Conservation (phyloP, 129 eudicot species). For the Dittrichia graveolens region DNA sequence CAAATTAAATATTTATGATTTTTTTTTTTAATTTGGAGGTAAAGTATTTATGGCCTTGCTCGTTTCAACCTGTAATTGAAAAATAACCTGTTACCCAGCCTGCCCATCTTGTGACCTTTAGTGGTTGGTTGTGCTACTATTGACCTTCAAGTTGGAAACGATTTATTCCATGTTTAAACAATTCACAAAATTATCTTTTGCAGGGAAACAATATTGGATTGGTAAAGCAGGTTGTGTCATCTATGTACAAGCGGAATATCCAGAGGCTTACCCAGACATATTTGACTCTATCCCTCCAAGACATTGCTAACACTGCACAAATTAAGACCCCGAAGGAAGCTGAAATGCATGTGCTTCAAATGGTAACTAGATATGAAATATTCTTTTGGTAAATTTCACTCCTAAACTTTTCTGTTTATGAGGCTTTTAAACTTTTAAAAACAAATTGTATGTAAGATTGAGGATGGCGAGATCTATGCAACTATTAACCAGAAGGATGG, state of each 20-base stretch:
- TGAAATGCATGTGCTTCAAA: constrained; percentile 98
- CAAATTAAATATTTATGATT: neutral
- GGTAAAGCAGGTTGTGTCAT: constrained; percentile 88
- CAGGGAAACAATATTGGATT: constrained; percentile 93
- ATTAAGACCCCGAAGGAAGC: constrained; percentile 81
- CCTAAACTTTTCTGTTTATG: neutral
- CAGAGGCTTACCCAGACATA: constrained; percentile 96
- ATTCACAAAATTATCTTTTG: neutral
- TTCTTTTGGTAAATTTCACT: constrained; percentile 4
- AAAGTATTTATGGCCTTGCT: neutral
- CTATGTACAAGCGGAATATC: constrained; percentile 88
- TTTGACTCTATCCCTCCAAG: constrained; percentile 89
- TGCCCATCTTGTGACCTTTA: neutral
- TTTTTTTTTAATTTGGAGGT: too few relatives aligned
- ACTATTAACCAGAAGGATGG: constrained; percentile 99
- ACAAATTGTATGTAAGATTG: constrained; percentile 55
- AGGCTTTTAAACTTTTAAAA: neutral
- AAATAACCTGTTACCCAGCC: neutral
- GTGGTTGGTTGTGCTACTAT: constrained; percentile 8
- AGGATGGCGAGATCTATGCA: constrained; percentile 91
- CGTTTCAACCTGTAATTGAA: neutral
- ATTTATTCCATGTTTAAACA: neutral
- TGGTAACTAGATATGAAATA: constrained; percentile 50
- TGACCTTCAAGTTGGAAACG: neutral
- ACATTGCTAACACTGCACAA: constrained; percentile 83